Base-by-base conservation (phyloP, 495 filamentous ascomycete genomes). In the Penicillium nucicola region DNA sequence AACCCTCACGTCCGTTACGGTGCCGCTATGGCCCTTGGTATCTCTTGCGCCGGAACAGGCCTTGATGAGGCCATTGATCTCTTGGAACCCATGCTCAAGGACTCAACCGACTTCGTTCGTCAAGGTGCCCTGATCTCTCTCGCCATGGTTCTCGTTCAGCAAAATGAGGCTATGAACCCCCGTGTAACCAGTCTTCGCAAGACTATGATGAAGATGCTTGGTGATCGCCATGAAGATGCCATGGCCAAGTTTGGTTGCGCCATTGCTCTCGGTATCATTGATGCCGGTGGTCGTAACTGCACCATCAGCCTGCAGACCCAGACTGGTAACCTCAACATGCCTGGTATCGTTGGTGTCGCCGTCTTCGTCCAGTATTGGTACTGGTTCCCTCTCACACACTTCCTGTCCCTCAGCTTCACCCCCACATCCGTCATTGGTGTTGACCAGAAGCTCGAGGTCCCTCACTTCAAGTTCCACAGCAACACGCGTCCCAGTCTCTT, bases 361-460 rank as follows among this genome's bases (percentile, higher is more conserved):
- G 87, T 99, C 22, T 99, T 99, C 74, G 93, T 90, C 6, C 95
- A 99, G 68, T 99, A 99, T 74, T 99, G 95, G 95, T 99, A 99
- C 73, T 99, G 95, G 95, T 99, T 99, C 83, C 95, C 95, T 40
- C 84, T 97, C 57, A 96, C 93, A 19, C 95, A 97, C 69, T 99
- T 99, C 83, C 71, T 99, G 17, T 92, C 91, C 0, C 77, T 97
- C 52, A 90, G 87, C 62, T 97, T 97, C 65, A 86, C 87, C 7
- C 95, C 95, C 0, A 97, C 95, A 8, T 87, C 92, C 1, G 88
- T 99, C 60, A 96, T 97, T 49, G 92, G 86, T 40, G 83, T 99
- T 17, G 91, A 97, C 66, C 84, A 92, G 64, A 88, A 96, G 60
- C 79, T 99, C 3, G 90, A 96, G 54, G 86, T 96, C 32, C 92